Base-by-base conservation (phyloP, 192 early-diverging fungal species). In the Backusella parvicylindrica region DNA sequence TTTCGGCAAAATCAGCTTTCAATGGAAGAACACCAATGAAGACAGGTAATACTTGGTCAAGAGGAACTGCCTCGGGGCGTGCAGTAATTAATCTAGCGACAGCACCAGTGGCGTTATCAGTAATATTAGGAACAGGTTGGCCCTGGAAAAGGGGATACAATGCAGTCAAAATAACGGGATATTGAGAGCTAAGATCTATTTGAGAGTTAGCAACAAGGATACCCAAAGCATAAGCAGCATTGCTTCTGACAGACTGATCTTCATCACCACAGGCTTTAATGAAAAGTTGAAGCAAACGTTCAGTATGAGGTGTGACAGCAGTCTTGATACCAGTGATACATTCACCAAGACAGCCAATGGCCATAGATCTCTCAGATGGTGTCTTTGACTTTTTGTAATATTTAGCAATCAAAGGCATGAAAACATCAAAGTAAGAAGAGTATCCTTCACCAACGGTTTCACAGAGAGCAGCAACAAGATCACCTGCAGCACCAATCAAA, bases 331-430 rank as follows among this genome's bases (percentile, higher is more conserved):
- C 91, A 49, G 79, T 73, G n/a, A 86, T 85, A 53, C 90, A 88
- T 85, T 97, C 96, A 28, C 93, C 93, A 64, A 97, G 79, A 67
- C 92, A 94, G 11, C 96, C 96, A 49, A 95, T 89, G 8, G 95
- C 93, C 94, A 96, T 96, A 43, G 92, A 94, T 40, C 96, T 92
- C 78, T 97, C 96, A 64, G 89, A 86, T 28, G 85, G 81, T 3
- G 89, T 86, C 72, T 89, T 87, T 21, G 86, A 74, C 40, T 88
- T 87, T 85, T 93, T 94, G 77, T 91, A 93, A 81, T 94, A 96
- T 72, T 90, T 92, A 28, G 85, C 84, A 76, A 96, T 96, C 64
- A 91, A 85, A 15, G 93, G 94, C 70, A 94, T 83, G 80, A 95
- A 95, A 37, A 89, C 86, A 70, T 92, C 84, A 80, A 95, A 91